These are phyloP conservation scores for Aspergillus quadrilineatus DNA, from an alignment of 2,329 filamentous ascomycete species.

Conservation along the genomic window DNA sequence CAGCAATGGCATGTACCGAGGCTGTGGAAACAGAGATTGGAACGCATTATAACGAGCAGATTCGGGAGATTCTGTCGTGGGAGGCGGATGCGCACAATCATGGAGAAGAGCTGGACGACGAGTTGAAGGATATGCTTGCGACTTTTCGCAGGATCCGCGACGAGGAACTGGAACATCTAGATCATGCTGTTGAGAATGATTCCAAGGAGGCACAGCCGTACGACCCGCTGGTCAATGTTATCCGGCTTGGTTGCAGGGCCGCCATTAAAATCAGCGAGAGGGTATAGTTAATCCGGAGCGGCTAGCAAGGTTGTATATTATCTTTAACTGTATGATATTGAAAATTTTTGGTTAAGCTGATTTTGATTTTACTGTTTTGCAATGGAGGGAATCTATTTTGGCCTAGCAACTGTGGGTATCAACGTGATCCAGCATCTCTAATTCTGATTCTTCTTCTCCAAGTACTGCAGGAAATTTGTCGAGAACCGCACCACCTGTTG, in stretches of 20 bases:
- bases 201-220: conserved; percentile 87
- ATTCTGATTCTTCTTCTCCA: conserved; percentile 37
- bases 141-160: conserved; percentile 83
- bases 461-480: conserved; percentile 68
- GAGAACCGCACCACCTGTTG: conserved; percentile 78
- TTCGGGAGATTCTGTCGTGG: conserved; percentile 78
- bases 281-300: conserved; percentile 31
- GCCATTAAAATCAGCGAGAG: conserved; percentile 81
- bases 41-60: conserved; percentile 90
- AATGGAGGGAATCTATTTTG: conserved; percentile 4
- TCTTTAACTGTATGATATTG: conserved; percentile 14
- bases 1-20: conserved; percentile 98
- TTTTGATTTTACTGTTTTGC: not conserved
- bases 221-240: conserved; percentile 81
- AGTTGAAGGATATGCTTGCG: conserved; percentile 69
- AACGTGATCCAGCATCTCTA: conserved; percentile 11
- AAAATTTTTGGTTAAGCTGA: not conserved
- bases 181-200: conserved; percentile 92
- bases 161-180: conserved; percentile 94
- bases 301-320: conserved; percentile 12
- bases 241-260: conserved; percentile 83
- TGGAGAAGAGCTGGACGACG: conserved; percentile 77
- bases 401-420: conserved; percentile 24
- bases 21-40: conserved; percentile 98
- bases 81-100: conserved; percentile 69